These are phyloP conservation scores for Cordyceps fumosorosea DNA, from an alignment of 2,329 filamentous ascomycete species.

Conservation along the genomic window DNA sequence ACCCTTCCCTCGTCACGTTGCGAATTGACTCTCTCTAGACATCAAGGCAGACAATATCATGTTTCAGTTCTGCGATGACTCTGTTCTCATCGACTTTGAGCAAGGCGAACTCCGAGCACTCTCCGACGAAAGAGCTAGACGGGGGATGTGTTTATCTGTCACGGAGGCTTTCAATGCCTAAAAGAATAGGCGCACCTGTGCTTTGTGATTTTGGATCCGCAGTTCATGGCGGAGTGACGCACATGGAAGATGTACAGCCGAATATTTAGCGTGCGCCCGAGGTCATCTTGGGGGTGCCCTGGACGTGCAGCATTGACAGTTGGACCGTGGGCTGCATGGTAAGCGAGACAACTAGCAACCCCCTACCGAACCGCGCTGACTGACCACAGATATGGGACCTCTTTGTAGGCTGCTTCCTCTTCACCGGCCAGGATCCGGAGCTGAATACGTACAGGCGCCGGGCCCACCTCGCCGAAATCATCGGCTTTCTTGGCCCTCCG, in stretches of 20 bases:
- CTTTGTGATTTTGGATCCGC: constrained; percentile 46
- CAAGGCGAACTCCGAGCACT: constrained; percentile 30
- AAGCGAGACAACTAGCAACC: constrained; percentile 15
- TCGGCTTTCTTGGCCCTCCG: constrained; percentile 37
- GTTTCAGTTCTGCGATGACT: constrained; percentile 9
- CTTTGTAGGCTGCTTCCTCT: constrained; percentile 39
- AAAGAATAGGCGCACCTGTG: constrained; percentile 26
- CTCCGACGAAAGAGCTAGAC: constrained; percentile 32
- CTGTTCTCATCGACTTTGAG: constrained; percentile 21
- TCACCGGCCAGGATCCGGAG: constrained; percentile 33
- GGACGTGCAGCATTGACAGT: constrained; percentile 27
- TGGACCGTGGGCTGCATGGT: constrained; percentile 29
- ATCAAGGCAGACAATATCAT: constrained; percentile 27
- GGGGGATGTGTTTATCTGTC: constrained; percentile 35
- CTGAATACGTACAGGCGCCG: constrained; percentile 33
- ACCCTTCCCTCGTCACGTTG: too few relatives aligned
- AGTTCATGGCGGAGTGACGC: constrained; percentile 27
- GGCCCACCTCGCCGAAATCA: constrained; percentile 43
- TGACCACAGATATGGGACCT: constrained; percentile 39
- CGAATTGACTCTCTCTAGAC: not conserved
- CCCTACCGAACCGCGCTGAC: not conserved
- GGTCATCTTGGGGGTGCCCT: constrained; percentile 39
- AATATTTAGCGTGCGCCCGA: constrained; percentile 36
- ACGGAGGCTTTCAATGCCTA: constrained; percentile 29
- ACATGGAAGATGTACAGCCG: constrained; percentile 33